phyloP scores from a whole-genome alignment of 1,139 yeast species.

The Kazachstania sp. region DNA sequence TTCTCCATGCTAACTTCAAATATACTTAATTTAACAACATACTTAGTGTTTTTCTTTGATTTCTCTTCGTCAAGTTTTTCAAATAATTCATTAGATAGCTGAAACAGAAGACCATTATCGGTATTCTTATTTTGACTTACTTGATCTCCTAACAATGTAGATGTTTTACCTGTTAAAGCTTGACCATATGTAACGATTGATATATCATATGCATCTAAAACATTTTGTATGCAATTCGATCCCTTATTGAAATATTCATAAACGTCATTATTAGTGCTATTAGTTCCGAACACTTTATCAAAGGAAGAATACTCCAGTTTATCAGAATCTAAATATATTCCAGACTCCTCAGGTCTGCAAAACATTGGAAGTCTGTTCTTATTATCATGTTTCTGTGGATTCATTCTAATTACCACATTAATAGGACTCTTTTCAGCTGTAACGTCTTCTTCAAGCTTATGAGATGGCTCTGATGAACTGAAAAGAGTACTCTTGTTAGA shows the following conservation, averaged over 20 bases:
- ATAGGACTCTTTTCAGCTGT: conserved; percentile 1
- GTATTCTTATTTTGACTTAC: conserved; percentile 36
- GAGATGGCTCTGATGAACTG: background rate
- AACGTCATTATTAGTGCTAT: conserved; percentile 48
- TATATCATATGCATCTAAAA: conserved; percentile 61
- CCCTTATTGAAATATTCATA: conserved; percentile 33
- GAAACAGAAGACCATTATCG: conserved; percentile 39
- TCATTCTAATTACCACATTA: background rate
- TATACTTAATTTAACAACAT: conserved; percentile 38
- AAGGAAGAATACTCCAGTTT: conserved; percentile 42
- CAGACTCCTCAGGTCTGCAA: background rate
- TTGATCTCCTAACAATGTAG: conserved; percentile 71
- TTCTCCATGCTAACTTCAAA: conserved; percentile 81
- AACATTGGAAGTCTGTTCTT: background rate
- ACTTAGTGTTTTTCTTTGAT: conserved; percentile 27
- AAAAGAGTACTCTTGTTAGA: background rate
- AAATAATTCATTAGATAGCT: conserved; percentile 63
- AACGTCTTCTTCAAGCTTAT: background rate
- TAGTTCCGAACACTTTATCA: conserved; percentile 54
- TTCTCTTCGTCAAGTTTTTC: conserved; percentile 42
- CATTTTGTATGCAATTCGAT: conserved; percentile 15
- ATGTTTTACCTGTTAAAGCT: conserved; percentile 81
- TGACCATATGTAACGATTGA: conserved; percentile 85
- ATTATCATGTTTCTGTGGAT: background rate
- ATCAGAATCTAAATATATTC: conserved; percentile 21